phyloP scores from a whole-genome alignment of 805 yeast genomes.

The Candida xiaguanensis region DNA sequence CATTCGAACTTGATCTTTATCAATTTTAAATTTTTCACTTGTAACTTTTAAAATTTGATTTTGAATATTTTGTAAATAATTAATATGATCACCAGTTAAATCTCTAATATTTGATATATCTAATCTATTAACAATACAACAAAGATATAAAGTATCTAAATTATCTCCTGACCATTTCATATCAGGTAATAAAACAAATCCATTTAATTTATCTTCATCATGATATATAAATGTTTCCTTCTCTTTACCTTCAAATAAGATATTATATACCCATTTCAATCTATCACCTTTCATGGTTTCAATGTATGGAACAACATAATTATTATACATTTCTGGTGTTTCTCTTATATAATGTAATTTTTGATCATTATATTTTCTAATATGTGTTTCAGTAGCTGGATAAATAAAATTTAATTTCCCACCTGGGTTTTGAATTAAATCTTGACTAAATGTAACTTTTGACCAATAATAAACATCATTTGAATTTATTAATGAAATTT shows the following conservation, averaged over 20 bases:
- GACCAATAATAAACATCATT: conserved; percentile 92
- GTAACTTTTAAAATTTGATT: conserved; percentile 46
- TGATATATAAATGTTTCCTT: conserved; percentile 73
- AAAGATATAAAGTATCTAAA: conserved; percentile 67
- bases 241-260: conserved; percentile 77
- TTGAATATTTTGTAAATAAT: conserved; percentile 50
- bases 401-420: conserved; percentile 74
- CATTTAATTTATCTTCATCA: conserved; percentile 50
- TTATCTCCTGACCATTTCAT: conserved; percentile 92
- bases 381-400: conserved; percentile 88
- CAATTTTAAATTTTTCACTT: conserved; percentile 34
- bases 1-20: conserved; percentile 58
- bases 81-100: conserved; percentile 53
- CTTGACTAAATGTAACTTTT: conserved; percentile 45
- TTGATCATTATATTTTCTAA: conserved; percentile 68
- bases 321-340: conserved; percentile 71
- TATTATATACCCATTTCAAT: conserved; percentile 86
- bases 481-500: conserved; percentile 42
- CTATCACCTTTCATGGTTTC: conserved; percentile 72
- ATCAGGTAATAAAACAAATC: conserved; percentile 83
- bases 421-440: conserved; percentile 47
- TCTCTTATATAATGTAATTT: conserved; percentile 63
- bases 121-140: conserved; percentile 66
- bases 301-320: conserved; percentile 70
- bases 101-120: conserved; percentile 78